phyloP scores from a whole-genome alignment of 2,329 filamentous ascomycete genomes.

The Byssothecium circinans region DNA sequence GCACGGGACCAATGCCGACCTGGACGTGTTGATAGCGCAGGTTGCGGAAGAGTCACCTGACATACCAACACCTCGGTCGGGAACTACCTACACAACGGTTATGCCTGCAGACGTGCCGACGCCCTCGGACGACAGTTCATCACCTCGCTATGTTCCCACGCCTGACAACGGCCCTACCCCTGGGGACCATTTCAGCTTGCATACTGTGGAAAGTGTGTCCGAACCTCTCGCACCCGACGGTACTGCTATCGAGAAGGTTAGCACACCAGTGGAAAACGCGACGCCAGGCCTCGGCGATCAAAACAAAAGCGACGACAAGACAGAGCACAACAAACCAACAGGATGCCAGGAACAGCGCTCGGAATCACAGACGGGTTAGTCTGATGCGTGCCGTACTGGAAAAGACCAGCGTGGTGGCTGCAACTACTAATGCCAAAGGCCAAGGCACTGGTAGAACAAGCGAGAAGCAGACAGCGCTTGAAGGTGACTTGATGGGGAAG shows the following conservation, averaged over 20 bases:
- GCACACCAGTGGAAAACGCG: not conserved
- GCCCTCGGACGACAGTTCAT: not conserved
- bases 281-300: not conserved
- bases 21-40: slow-evolving; percentile 42
- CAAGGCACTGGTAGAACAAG: no score
- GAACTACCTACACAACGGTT: not conserved
- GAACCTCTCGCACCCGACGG: not conserved
- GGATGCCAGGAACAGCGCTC: not conserved
- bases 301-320: no score
- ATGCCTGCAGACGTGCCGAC: not conserved
- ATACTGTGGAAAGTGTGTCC: not conserved
- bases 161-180: no score
- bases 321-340: no score
- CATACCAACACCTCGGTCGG: not conserved
- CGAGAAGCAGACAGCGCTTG: no score
- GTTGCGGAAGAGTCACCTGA: slow-evolving; percentile 25
- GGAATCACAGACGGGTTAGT: not conserved
- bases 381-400: not conserved
- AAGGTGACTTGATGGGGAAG: no score
- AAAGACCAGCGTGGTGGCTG: not conserved
- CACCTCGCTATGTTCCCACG: no score
- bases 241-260: not conserved
- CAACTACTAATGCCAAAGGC: not conserved
- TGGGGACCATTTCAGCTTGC: no score
- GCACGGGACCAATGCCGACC: slow-evolving; percentile 35